phyloP scores from a whole-genome alignment of 305 asterid species.

The Solanum hybrid region DNA sequence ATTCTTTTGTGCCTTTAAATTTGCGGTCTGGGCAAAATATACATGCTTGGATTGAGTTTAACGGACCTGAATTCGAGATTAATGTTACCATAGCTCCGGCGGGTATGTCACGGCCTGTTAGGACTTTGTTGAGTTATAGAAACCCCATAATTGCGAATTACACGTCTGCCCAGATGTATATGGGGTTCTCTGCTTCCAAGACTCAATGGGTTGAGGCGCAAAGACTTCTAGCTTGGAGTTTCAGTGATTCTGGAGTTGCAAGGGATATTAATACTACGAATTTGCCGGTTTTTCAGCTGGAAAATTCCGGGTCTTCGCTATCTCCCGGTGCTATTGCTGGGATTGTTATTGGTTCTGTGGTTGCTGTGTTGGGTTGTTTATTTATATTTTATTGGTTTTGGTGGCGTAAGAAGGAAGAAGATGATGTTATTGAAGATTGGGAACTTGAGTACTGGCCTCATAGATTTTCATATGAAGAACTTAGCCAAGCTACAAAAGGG shows the following conservation, averaged over 20 bases:
- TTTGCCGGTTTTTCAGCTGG: slow-evolving; percentile 43
- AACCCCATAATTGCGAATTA: slow-evolving; percentile 38
- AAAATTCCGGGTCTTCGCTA: slow-evolving; percentile 21
- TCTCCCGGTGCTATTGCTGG: slow-evolving; percentile 47
- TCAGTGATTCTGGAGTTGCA: slow-evolving; percentile 62
- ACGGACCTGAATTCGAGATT: slow-evolving; percentile 48
- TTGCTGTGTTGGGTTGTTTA: slow-evolving; percentile 7
- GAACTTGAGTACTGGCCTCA: slow-evolving; percentile 86
- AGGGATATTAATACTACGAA: slow-evolving; percentile 64
- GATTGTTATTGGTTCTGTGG: slow-evolving; percentile 39
- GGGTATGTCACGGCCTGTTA: slow-evolving; percentile 41
- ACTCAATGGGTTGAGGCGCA: slow-evolving; percentile 74
- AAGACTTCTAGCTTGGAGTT: slow-evolving; percentile 76
- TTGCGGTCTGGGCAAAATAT: slow-evolving; percentile 66
- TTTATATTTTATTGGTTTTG: slow-evolving; percentile 37
- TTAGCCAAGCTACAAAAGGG: slow-evolving; percentile 46
- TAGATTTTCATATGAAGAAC: slow-evolving; percentile 57
- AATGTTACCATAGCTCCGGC: slow-evolving; percentile 69
- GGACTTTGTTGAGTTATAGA: slow-evolving; percentile 31
- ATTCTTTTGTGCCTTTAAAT: slow-evolving; percentile 29
- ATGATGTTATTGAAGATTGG: slow-evolving; percentile 73
- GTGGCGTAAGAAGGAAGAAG: slow-evolving; percentile 30
- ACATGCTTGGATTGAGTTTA: slow-evolving; percentile 69
- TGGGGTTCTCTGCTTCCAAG: slow-evolving; percentile 75
- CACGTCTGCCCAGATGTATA: slow-evolving; percentile 40